A percentile compares a stretch with the other conserved stretches of the same genome.
These are phyloP conservation scores for Saturnispora bothae DNA, from an alignment of 805 yeast species.

Conservation along the genomic window DNA sequence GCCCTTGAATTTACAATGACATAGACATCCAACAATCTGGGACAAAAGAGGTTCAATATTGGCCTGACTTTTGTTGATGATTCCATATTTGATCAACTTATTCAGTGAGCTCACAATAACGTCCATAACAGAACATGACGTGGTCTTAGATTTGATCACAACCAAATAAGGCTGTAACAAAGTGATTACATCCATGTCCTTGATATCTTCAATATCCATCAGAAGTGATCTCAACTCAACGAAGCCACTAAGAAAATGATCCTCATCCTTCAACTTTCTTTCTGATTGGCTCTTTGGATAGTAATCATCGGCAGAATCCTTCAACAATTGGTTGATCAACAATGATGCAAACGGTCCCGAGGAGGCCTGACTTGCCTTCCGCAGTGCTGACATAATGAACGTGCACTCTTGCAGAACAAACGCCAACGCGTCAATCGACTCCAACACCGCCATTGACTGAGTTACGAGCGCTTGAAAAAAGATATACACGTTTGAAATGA, in stretches of 20 bases:
- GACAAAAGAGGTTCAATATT: slow-evolving; percentile 49
- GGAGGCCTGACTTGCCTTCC: slow-evolving; percentile 66
- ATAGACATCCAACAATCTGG: slow-evolving; percentile 62
- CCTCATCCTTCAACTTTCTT: slow-evolving; percentile 27
- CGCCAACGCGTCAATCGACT: slow-evolving; percentile 64
- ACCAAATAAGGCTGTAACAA: slow-evolving; percentile 79
- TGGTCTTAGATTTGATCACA: slow-evolving; percentile 71
- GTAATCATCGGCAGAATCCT: slow-evolving; percentile 22
- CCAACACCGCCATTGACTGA: slow-evolving; percentile 4
- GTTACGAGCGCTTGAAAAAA: background rate
- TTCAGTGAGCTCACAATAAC: slow-evolving; percentile 67
- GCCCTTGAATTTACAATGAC: slow-evolving; percentile 94
- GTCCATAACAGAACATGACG: slow-evolving; percentile 79
- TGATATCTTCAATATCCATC: slow-evolving; percentile 40
- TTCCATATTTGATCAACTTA: slow-evolving; percentile 59
- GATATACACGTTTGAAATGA: slow-evolving; percentile 3
- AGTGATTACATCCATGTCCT: slow-evolving; percentile 57
- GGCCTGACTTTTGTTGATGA: slow-evolving; percentile 45
- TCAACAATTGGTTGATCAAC: slow-evolving; percentile 43
- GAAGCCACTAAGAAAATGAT: slow-evolving; percentile 67
- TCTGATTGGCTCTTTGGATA: slow-evolving; percentile 17
- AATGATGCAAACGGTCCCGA: slow-evolving; percentile 73
- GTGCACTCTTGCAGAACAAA: slow-evolving; percentile 85
- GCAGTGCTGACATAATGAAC: slow-evolving; percentile 76
- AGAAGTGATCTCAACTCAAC: slow-evolving; percentile 67